These are phyloP conservation scores for Chaetomidium leptoderma DNA, from an alignment of 495 filamentous ascomycete genomes.

Conservation along the genomic window DNA sequence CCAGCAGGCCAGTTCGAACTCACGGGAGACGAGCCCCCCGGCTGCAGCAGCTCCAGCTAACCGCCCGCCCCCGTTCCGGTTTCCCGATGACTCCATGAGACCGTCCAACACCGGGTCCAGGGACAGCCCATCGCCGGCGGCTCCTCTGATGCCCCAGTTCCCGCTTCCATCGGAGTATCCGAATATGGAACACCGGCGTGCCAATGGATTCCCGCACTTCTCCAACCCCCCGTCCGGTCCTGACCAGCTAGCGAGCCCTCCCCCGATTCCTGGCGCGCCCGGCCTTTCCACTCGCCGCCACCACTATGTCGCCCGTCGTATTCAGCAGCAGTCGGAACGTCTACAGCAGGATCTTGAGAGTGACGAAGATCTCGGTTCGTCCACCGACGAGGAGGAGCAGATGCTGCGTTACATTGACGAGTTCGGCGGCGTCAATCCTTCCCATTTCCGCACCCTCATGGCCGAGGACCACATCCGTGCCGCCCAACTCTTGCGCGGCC, in stretches of 20 bases:
- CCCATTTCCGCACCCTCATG: constrained; percentile 10
- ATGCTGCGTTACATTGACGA: constrained; percentile 24
- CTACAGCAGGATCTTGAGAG: too few relatives aligned
- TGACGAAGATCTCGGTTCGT: constrained; percentile 26
- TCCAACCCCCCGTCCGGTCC: not conserved
- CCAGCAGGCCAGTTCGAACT: constrained; percentile 12
- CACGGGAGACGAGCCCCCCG: constrained; percentile 19
- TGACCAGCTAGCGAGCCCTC: not conserved
- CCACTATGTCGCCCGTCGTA: constrained; percentile 4
- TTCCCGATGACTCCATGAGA: not conserved
- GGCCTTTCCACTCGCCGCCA: not conserved
- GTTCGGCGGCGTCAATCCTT: constrained; percentile 5
- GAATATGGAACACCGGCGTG: not conserved
- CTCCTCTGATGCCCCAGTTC: not conserved
- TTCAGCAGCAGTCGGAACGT: constrained; percentile 18
- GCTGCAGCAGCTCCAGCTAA: not conserved
- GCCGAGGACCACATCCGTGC: constrained; percentile 33
- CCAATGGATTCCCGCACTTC: too few relatives aligned
- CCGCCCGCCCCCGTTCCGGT: not conserved
- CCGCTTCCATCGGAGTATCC: not conserved
- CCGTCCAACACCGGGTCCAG: not conserved
- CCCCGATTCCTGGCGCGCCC: not conserved
- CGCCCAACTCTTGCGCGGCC: constrained; percentile 39
- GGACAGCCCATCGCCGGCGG: not conserved
- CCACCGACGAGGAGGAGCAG: constrained; percentile 24